A percentile compares a stretch with the other conserved stretches of the same genome.
phyloP scores from a whole-genome alignment of 306 rosid species.

The Comarum palustre region DNA sequence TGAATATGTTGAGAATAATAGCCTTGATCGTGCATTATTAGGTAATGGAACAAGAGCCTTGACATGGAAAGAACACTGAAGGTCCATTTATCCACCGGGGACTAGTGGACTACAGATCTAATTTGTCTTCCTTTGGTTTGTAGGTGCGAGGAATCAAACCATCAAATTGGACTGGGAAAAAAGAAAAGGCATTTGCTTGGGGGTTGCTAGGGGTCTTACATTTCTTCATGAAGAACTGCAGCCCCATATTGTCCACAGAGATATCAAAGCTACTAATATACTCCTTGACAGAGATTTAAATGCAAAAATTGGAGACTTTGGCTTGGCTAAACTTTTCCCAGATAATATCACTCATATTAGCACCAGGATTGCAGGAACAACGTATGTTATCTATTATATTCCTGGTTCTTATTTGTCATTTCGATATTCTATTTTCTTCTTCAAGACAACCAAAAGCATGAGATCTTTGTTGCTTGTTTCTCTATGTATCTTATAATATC shows the following conservation, averaged over 20 bases:
- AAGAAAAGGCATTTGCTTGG: slow-evolving; percentile 73
- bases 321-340: slow-evolving; percentile 93
- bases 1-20: slow-evolving; percentile 74
- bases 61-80: slow-evolving; percentile 15
- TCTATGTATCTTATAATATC: neutral
- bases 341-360: slow-evolving; percentile 90
- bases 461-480: neutral
- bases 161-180: slow-evolving; percentile 67
- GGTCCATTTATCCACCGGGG: slow-evolving; percentile 13
- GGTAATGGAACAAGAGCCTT: slow-evolving; percentile 40
- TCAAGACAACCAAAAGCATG: neutral
- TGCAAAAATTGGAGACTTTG: slow-evolving; percentile 96
- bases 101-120: neutral
- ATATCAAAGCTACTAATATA: slow-evolving; percentile 91
- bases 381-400: slow-evolving; percentile 57
- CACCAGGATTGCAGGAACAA: slow-evolving; percentile 97
- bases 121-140: slow-evolving; percentile 24
- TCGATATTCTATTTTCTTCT: slow-evolving; percentile 12
- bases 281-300: slow-evolving; percentile 67
- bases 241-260: slow-evolving; percentile 90
- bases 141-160: slow-evolving; percentile 41
- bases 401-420: slow-evolving; percentile 22
- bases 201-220: slow-evolving; percentile 72
- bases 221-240: slow-evolving; percentile 89
- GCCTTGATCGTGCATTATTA: slow-evolving; percentile 66